Evolutionary conservation across 2,329 filamentous ascomycete genomes (phyloP).

Genomic region (Didymella lethalis): DNA sequence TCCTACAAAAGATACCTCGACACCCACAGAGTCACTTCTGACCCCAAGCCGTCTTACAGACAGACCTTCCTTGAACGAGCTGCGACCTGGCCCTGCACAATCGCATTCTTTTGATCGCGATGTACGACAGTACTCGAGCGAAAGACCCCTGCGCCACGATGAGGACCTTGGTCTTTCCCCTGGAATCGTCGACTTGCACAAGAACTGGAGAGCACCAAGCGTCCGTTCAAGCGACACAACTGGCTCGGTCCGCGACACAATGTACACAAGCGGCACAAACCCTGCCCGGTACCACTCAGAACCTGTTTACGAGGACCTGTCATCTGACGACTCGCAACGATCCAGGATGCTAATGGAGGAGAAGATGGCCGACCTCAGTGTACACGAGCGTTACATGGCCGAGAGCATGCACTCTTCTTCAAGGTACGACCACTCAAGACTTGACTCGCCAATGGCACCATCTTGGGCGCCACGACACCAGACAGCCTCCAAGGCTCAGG

Average conservation of each 20-base stretch:
- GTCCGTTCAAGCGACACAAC: constrained; percentile 34
- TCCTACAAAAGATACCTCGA: constrained; percentile 27
- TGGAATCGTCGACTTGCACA: constrained; percentile 37
- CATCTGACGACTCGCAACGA: constrained; percentile 32
- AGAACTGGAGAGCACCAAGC: constrained; percentile 41
- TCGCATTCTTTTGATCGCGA: constrained; percentile 25
- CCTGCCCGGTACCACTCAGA: constrained; percentile 32
- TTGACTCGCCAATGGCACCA: constrained; percentile 29
- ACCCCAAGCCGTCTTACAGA: constrained; percentile 17
- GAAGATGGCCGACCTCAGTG: constrained; percentile 33
- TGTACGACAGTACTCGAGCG: constrained; percentile 21
- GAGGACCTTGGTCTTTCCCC: constrained; percentile 26
- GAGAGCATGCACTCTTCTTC: constrained; percentile 28
- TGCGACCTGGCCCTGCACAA: constrained; percentile 22
- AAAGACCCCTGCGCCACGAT: constrained; percentile 30
- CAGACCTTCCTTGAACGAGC: constrained; percentile 30
- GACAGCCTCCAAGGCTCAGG: constrained; percentile 38
- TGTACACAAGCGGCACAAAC: constrained; percentile 32
- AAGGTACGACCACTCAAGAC: constrained; percentile 20
- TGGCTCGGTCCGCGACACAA: constrained; percentile 39
- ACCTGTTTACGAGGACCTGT: constrained; percentile 34
- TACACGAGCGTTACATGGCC: constrained; percentile 36
- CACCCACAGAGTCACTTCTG: constrained; percentile 16
- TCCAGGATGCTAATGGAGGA: constrained; percentile 37
- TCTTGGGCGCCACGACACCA: constrained; percentile 35